Percentiles rank a stretch among this genome's conserved stretches.
Evolutionary conservation across 352 stramenopile genomes (phyloP).

Genomic region (Peronosclerospora sorghi): DNA sequence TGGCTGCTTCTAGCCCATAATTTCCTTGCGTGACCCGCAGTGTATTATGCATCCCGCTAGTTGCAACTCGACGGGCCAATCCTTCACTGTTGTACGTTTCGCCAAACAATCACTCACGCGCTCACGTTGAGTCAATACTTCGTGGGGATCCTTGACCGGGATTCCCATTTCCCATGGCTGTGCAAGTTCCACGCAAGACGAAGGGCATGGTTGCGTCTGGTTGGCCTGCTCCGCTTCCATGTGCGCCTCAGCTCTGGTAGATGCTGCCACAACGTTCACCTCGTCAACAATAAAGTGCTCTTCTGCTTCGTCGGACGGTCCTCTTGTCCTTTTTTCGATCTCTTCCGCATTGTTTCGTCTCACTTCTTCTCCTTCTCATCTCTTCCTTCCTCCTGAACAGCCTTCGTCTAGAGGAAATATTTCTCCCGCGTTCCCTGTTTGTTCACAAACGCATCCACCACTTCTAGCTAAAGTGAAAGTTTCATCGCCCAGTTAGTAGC

Average conservation of each 20-base stretch:
- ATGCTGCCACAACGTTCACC: neutral
- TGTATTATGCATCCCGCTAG: constrained; percentile 60
- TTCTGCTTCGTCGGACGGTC: neutral
- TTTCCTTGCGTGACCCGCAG: constrained; percentile 52
- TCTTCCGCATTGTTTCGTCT: neutral
- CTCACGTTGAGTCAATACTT: constrained; percentile 30
- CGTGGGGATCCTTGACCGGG: constrained; percentile 10
- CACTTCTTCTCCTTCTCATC: neutral
- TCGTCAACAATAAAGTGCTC: neutral
- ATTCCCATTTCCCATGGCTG: constrained; percentile 6
- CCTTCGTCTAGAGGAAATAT: too few relatives aligned
- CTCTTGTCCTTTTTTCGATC: neutral
- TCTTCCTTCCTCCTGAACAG: neutral
- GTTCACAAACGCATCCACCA: constrained; percentile 30
- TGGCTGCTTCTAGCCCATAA: constrained; percentile 41
- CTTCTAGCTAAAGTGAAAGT: constrained; percentile 21
- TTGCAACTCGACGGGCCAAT: constrained; percentile 37
- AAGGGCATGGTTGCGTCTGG: constrained; percentile 1
- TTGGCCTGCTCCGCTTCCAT: constrained; percentile 2
- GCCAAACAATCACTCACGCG: constrained; percentile 8
- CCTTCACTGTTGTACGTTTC: constrained; percentile 2
- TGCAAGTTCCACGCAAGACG: neutral
- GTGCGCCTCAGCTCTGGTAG: neutral
- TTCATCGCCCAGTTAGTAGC: constrained; percentile 8
- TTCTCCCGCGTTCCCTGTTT: too few relatives aligned